Evolutionary conservation across 2,329 filamentous ascomycete species (phyloP).

Genomic region (Zymoseptoria ardabiliae): DNA sequence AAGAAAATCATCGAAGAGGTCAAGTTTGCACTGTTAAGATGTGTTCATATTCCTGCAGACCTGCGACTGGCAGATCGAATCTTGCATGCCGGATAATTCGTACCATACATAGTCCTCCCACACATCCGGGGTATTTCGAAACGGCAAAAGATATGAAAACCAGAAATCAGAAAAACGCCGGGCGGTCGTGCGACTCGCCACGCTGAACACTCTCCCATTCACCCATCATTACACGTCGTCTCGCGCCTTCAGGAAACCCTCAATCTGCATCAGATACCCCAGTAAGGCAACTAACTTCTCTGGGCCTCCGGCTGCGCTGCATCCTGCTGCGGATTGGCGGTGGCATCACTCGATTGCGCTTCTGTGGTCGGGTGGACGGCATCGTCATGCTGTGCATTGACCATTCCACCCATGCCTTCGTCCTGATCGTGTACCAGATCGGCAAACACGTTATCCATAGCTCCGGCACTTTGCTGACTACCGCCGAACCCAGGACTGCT

Average conservation of each 20-base stretch:
- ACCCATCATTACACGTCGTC: not conserved
- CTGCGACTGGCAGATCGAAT: not conserved
- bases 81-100: slow-evolving; percentile 1
- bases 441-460: slow-evolving; percentile 30
- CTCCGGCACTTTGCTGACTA: slow-evolving; percentile 24
- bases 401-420: slow-evolving; percentile 18
- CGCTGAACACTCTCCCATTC: not conserved
- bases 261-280: not conserved
- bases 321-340: not conserved
- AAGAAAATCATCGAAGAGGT: not conserved
- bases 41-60: slow-evolving; percentile 2
- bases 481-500: slow-evolving; percentile 28
- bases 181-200: not conserved
- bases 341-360: not conserved
- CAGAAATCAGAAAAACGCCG: not conserved
- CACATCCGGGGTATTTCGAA: not conserved
- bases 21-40: not conserved
- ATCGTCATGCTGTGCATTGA: slow-evolving; percentile 1
- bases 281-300: not conserved
- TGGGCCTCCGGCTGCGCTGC: not conserved
- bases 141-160: not conserved
- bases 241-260: not conserved
- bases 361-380: not conserved
- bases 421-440: slow-evolving; percentile 30
- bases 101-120: not conserved